These are phyloP conservation scores for Lantana camara DNA, from an alignment of 257 asterid species.

Conservation along the genomic window DNA sequence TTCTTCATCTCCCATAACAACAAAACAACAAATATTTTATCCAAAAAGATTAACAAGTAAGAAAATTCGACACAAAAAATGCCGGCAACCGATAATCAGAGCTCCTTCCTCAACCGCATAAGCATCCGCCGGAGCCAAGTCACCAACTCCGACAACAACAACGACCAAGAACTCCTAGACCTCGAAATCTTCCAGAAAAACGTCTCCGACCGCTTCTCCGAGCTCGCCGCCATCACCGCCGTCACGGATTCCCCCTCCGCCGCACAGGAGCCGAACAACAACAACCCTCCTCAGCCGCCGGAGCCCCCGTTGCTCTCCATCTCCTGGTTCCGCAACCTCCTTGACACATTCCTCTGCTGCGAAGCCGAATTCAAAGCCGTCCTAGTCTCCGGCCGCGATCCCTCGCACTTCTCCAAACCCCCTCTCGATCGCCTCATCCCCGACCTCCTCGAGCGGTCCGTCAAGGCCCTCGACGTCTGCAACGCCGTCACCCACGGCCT, in stretches of 20 bases:
- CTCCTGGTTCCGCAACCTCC: slow-evolving; percentile 77
- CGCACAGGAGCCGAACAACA: neutral
- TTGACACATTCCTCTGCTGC: slow-evolving; percentile 76
- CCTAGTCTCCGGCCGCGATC: slow-evolving; percentile 60
- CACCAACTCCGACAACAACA: slow-evolving; percentile 48
- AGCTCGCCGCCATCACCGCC: slow-evolving; percentile 43
- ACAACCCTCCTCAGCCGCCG: slow-evolving; percentile 10
- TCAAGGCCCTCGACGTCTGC: slow-evolving; percentile 79
- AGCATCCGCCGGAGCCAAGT: slow-evolving; percentile 93
- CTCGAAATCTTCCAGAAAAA: slow-evolving; percentile 73
- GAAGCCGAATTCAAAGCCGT: slow-evolving; percentile 80
- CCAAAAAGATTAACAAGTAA: no score
- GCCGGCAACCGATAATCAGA: slow-evolving; percentile 66
- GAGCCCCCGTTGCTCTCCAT: slow-evolving; percentile 59
- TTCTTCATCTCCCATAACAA: neutral
- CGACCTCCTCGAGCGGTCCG: slow-evolving; percentile 64
- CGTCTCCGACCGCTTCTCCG: slow-evolving; percentile 70
- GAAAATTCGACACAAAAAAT: no score
- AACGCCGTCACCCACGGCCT: slow-evolving; percentile 83
- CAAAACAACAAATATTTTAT: neutral
- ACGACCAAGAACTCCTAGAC: slow-evolving; percentile 68
- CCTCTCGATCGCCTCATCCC: slow-evolving; percentile 83
- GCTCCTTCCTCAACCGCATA: slow-evolving; percentile 82
- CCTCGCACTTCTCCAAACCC: slow-evolving; percentile 59
- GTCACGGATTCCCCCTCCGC: slow-evolving; percentile 36